Evolutionary conservation across 208 protist genomes (phyloP), one percentile per base, ranked within the genome.

Genomic region (Leishmania braziliensis): DNA sequence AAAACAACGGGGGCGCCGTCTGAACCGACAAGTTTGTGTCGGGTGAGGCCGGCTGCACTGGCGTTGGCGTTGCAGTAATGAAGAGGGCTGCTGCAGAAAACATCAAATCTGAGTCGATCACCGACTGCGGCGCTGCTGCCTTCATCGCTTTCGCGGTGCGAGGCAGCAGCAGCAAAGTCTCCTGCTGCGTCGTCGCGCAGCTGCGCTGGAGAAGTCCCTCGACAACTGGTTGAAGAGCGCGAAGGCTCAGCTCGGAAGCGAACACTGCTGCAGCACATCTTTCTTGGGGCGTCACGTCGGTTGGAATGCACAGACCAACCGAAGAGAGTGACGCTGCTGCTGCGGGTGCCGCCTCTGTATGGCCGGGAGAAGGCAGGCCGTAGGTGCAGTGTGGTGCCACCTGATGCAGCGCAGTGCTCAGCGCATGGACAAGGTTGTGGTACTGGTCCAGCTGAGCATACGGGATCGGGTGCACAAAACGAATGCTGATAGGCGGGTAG

Each of bases 191-290:
- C 6, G 60, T 66, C 5, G 60, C 60, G n/a, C 60, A 8, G n/a
- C 60, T 29, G 60, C 10, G 60, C 60, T 66, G n/a, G 60, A 66
- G 60, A 66, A 66, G 60, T 18, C 60, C 60, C 60, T 66, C 60
- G n/a, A 66, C 18, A 12, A 66, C 60, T n/a, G 60, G n/a, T 8
- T 9, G 60, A 66, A 66, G 60, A 66, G 29, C 29, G 3, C n/a
- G 60, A n/a, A 66, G 8, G n/a, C 60, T 66, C 60, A 66, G 60
- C 14, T 66, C 60, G 23, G 60, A 23, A n/a, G 60, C 60, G 60
- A 66, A 36, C 60, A 10, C n/a, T 0, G 3, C 60, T 3, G 60
- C 60, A 16, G 60, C 60, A 3, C n/a, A 29, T 36, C 60, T 66
- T n/a, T 66, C 60, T 66, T 36, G n/a, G 10, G 60, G 60, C n/a